Evolutionary conservation across 495 filamentous ascomycete species (phyloP).

Genomic region (Penicillium arizonense): DNA sequence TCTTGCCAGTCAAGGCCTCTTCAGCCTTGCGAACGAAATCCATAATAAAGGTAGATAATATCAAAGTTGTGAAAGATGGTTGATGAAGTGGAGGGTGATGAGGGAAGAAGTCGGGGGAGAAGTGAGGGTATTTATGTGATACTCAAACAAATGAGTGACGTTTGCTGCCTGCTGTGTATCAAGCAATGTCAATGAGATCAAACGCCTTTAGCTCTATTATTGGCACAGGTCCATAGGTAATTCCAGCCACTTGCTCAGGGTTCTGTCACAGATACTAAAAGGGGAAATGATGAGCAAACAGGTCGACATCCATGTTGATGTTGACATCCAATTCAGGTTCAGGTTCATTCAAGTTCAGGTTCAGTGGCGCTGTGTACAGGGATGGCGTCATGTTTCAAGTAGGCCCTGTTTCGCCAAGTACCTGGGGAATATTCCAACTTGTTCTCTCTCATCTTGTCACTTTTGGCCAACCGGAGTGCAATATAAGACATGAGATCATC

Average conservation of each 20-base stretch:
- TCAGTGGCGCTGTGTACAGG: no score
- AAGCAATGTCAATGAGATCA: background rate
- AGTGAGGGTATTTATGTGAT: background rate
- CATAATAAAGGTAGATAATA: slow-evolving; percentile 2
- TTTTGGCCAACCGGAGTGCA: no score
- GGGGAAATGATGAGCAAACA: no score
- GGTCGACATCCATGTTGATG: no score
- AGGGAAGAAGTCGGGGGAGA: background rate
- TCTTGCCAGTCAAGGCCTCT: slow-evolving; percentile 10
- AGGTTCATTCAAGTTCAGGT: no score
- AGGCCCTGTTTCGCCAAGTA: no score
- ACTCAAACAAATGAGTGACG: background rate
- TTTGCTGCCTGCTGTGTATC: background rate
- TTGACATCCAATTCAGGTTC: no score
- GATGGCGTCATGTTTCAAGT: no score
- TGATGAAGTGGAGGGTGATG: background rate
- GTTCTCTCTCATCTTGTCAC: no score
- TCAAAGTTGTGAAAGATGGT: background rate
- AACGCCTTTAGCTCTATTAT: background rate
- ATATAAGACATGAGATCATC: no score
- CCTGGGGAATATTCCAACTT: no score
- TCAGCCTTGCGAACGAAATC: slow-evolving; percentile 10
- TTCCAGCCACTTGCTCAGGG: slow-evolving; percentile 2
- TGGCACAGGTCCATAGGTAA: no score
- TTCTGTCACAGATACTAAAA: background rate